Evolutionary conservation across 129 eudicot genomes (phyloP), one percentile per base, ranked within the genome.

Genomic region (Scalesia atractyloides): DNA sequence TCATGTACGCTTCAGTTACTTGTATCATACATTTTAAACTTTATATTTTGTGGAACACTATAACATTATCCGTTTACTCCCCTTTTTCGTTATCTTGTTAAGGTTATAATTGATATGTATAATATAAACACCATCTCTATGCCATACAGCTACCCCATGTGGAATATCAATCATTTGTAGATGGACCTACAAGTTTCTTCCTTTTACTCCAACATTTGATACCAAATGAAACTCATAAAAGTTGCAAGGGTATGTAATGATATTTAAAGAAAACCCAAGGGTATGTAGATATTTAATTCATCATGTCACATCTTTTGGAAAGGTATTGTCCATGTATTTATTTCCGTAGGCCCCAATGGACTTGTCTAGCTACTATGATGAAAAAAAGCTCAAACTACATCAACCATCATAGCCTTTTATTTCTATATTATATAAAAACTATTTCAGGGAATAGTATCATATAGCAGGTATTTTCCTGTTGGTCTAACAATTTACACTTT

Each of bases 341-440:
- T 62, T 70, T 70, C 26, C 41, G 51, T 77, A 77, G 81, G 81
- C 66, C 81, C 76, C 76, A 70, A 77, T 50, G 70, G 70, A 61
- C 81, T 69, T 78, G 82, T 70, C 77, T 57, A 41, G 10, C 46
- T 0, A 63, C 37, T 70, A 78, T 70, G 72, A 78, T 78, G 75
- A 70, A 78, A 77, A 70, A 54, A 58, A 78, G 72, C 82, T 70
- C 67, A 37, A 78, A 78, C 72, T 78, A 70, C 82, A 78, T 78
- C 69, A 63, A 70, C 72, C 66, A 78, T 70, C 66, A 78, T 78
- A 58, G 82, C 71, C 49, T 64, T 70, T 63, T 70, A 69, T 70
- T n/a, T n/a, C n/a, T n/a, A n/a, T n/a, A n/a, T n/a, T n/a, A n/a
- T n/a, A n/a, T n/a, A n/a, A n/a, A n/a, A n/a, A n/a, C n/a, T n/a